phyloP scores from a whole-genome alignment of 164 flowering plant species.

The Magnolia sinica region DNA sequence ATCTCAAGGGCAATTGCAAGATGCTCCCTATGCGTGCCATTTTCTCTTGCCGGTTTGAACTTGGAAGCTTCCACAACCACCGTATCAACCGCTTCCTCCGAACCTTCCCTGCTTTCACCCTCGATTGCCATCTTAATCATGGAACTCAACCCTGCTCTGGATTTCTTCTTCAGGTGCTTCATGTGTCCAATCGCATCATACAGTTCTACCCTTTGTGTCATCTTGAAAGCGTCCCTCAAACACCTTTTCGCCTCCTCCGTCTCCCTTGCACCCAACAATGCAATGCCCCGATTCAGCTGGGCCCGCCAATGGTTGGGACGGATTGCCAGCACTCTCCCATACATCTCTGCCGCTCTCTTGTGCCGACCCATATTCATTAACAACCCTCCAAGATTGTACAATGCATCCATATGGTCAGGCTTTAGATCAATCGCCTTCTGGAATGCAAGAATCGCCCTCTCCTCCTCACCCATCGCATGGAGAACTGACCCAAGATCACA shows the following conservation, averaged over 20 bases:
- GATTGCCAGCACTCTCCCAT: conserved; percentile 14
- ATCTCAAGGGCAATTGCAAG: conserved; percentile 11
- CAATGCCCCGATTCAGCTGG: conserved; percentile 17
- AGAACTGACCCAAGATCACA: conserved; percentile 24
- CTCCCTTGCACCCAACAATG: conserved; percentile 20
- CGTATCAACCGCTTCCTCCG: not conserved
- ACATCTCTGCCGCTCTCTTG: conserved; percentile 22
- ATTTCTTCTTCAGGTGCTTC: conserved; percentile 18
- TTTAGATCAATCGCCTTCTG: conserved; percentile 22
- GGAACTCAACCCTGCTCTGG: conserved; percentile 3
- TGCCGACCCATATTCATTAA: conserved; percentile 18
- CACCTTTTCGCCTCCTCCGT: conserved; percentile 16
- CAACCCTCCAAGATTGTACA: conserved; percentile 22
- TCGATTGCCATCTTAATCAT: not conserved
- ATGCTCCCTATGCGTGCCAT: conserved; percentile 5
- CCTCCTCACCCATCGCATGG: conserved; percentile 21
- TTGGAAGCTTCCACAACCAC: conserved; percentile 16
- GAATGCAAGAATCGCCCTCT: conserved; percentile 18
- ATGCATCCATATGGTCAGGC: conserved; percentile 20
- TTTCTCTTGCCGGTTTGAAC: conserved; percentile 7
- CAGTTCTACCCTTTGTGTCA: conserved; percentile 22
- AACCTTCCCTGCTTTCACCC: not conserved
- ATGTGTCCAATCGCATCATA: conserved; percentile 23
- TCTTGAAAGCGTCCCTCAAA: conserved; percentile 21
- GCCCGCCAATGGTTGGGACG: conserved; percentile 23